phyloP scores from a whole-genome alignment of 352 stramenopile species.

The Pythium biforme region DNA sequence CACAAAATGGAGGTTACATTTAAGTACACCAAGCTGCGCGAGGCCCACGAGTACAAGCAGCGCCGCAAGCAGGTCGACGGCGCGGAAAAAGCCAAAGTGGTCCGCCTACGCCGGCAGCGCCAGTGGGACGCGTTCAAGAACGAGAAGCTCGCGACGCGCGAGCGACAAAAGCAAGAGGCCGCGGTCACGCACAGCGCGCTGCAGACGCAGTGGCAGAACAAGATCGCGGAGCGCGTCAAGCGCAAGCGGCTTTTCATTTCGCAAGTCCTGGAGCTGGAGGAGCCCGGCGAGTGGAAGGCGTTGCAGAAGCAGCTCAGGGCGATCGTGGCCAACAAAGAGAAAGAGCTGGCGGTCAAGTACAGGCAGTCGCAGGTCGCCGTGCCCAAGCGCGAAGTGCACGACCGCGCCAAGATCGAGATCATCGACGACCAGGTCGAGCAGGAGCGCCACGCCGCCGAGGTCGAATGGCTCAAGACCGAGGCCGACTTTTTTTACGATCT shows the following conservation, averaged over 20 bases:
- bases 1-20: conserved; percentile 45
- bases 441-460: conserved; percentile 39
- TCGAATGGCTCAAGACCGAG: conserved; percentile 53
- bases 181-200: conserved; percentile 37
- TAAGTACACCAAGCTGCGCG: conserved; percentile 52
- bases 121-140: conserved; percentile 61
- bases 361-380: conserved; percentile 46
- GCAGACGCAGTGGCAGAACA: conserved; percentile 43
- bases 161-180: conserved; percentile 40
- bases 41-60: conserved; percentile 43
- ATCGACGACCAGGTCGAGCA: conserved; percentile 45
- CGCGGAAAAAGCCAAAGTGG: conserved; percentile 60
- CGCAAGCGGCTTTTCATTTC: conserved; percentile 35
- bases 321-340: conserved; percentile 33
- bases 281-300: conserved; percentile 48
- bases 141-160: conserved; percentile 35
- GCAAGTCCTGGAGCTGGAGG: conserved; percentile 52
- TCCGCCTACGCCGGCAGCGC: conserved; percentile 48
- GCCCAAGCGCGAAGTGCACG: conserved; percentile 41
- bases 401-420: conserved; percentile 58
- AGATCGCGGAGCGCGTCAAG: conserved; percentile 31
- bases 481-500: conserved; percentile 52
- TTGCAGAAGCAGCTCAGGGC: conserved; percentile 41
- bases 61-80: conserved; percentile 50
- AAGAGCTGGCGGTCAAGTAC: conserved; percentile 42